Base-by-base conservation (phyloP, 257 asterid genomes). In the Ajuga chamaepitys region DNA sequence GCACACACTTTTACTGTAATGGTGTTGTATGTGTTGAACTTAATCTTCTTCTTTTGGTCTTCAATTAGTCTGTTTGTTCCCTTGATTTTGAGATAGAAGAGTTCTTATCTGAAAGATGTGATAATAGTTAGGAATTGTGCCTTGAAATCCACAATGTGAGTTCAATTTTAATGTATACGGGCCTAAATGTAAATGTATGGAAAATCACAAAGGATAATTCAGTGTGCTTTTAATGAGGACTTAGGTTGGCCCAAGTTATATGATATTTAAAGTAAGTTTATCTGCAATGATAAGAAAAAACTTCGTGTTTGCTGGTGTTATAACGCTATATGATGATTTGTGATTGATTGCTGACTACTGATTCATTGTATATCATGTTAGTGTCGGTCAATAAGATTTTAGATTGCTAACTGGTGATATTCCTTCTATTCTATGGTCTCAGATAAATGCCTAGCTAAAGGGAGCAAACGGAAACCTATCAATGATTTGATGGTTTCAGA, bases 391-490 rank as follows among this genome's bases (percentile, higher is more conserved):
- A 9, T 50, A 24, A 35, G 55, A 18, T 17, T 30, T 30, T 37
- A 25, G 17, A 50, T n/a, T n/a, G n/a, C n/a, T n/a, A n/a, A n/a
- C n/a, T n/a, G n/a, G 40, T 44, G 20, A 35, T 59, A 63, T 38
- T 28, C 46, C 62, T 44, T 44, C 24, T 47, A n/a, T 24, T 56
- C 58, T 56, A 35, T 72, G 65, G 67, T 77, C 75, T 73, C 85
- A 93, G 99, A 93, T 74, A 77, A 71, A 75, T 93, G 99, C 69
- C 88, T 93, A 63, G 71, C 84, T 56, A 85, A 80, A 76, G 97
- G 97, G 72, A 77, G 69, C 42, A 89, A 89, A 58, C 81, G 96
- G 51, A 93, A 89, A 78, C 68, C 87, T 48, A 83, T 83, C 55
- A 95, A 89, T 6, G 3, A 37, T 40, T 55, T 60, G 62, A 26